phyloP scores from a whole-genome alignment of 257 asterid genomes.

The Thymus quinquecostatus region DNA sequence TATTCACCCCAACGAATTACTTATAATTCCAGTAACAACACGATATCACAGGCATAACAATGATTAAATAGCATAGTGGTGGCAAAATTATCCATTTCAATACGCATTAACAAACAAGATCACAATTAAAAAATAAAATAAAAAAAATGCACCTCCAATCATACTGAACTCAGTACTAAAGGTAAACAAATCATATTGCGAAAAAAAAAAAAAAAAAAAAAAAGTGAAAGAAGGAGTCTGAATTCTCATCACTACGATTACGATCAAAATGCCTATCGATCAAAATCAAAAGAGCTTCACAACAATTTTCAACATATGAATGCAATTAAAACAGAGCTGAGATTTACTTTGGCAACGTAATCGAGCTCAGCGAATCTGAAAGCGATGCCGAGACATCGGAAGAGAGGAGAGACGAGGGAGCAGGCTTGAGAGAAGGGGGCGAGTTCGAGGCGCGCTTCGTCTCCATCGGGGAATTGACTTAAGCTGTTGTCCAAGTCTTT shows the following conservation, averaged over 20 bases:
- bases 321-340: neutral
- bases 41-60: neutral
- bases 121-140: neutral
- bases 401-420: slow-evolving; percentile 85
- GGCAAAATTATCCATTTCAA: slow-evolving; percentile 15
- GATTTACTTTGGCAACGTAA: slow-evolving; percentile 76
- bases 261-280: neutral
- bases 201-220: no score
- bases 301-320: neutral
- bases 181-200: neutral
- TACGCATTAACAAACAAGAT: slow-evolving; percentile 1
- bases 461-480: slow-evolving; percentile 44
- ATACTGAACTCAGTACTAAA: neutral
- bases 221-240: no score
- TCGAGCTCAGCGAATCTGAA: slow-evolving; percentile 93
- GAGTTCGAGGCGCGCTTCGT: slow-evolving; percentile 60
- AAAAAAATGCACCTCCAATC: neutral
- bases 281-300: neutral
- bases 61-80: slow-evolving; percentile 1
- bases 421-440: slow-evolving; percentile 76
- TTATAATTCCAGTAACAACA: slow-evolving; percentile 9
- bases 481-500: slow-evolving; percentile 52
- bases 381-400: slow-evolving; percentile 93
- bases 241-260: neutral
- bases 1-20: neutral